Base-by-base conservation (phyloP, 352 stramenopile genomes). In the Pythium insidiosum region DNA sequence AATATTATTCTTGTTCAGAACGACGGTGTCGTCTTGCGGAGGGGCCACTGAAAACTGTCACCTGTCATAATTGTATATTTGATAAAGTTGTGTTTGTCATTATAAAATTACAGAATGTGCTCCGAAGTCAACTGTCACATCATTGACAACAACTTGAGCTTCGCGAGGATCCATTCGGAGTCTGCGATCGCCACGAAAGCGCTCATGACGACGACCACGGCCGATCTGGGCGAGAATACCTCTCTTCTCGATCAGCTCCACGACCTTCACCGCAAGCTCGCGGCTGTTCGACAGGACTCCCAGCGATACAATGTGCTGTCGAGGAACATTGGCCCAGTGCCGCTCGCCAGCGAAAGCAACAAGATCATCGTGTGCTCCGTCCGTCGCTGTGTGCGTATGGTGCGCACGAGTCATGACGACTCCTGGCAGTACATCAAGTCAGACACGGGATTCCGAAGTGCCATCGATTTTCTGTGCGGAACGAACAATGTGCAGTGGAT, bases 401-500 rank as follows among this genome's bases (percentile, higher is more conserved):
- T 75, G 37, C 83, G 84, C 56, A 83, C 76, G 36, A 54, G 60
- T 22, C 60, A 77, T 25, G 76, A 81, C 48, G 76, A 85, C 59
- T 68, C 73, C 45, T 88, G 76, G 76, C 68, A 85, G 45, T 88
- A 88, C 60, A 65, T 74, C 13, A 49, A 57, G 33, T 88, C 76
- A 15, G 59, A 63, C 46, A 68, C 76, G 18, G 76, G 76, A 18
- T 78, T 88, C 36, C 69, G 73, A 47, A 84, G 68, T 38, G 83
- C 85, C 23, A 66, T 94, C 19, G 77, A 95, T 31, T 75, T 80
- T 46, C 52, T 88, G 10, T 63, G 65, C 28, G 51, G 60, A 20
- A 75, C 84, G 38, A 91, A 95, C 57, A 68, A 87, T n/a, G 81
- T 95, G 50, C 58, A 87, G 19, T 96, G 86, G 86, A 82, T 96